Evolutionary conservation across 2,329 filamentous ascomycete genomes (phyloP).

Genomic region (Acrocalymma vagum): DNA sequence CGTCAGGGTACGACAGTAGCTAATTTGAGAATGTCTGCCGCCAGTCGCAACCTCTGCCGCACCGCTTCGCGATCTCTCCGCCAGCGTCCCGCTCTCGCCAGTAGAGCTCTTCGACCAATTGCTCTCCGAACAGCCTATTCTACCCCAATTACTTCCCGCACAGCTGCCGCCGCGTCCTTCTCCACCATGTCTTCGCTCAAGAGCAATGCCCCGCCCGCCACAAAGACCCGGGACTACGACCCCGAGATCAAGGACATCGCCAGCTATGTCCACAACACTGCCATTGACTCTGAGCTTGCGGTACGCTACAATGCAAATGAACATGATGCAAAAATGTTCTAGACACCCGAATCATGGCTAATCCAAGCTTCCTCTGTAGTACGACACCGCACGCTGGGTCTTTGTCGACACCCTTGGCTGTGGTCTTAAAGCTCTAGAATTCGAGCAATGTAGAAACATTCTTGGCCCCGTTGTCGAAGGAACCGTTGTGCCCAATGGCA

Average conservation of each 20-base stretch:
- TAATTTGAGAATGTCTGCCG: conserved; percentile 51
- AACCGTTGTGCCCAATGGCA: conserved; percentile 89
- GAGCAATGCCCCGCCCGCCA: conserved; percentile 39
- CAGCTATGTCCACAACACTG: conserved; percentile 90
- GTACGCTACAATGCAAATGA: conserved; percentile 70
- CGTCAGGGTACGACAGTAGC: conserved; percentile 41
- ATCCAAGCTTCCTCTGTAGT: conserved; percentile 61
- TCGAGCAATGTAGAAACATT: conserved; percentile 95
- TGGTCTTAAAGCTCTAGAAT: conserved; percentile 92
- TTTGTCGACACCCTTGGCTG: conserved; percentile 97
- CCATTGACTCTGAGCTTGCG: conserved; percentile 89
- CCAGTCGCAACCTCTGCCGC: conserved; percentile 52
- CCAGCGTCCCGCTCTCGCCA: conserved; percentile 40
- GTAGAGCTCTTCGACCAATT: conserved; percentile 48
- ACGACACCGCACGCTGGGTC: conserved; percentile 95
- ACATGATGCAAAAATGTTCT: too few species aligned
- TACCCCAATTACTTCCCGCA: conserved; percentile 29
- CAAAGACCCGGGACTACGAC: conserved; percentile 71
- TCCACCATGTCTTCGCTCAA: conserved; percentile 49
- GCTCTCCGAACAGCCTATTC: conserved; percentile 35
- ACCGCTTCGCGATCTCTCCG: conserved; percentile 48
- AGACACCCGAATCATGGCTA: conserved; percentile 16
- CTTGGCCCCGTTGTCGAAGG: conserved; percentile 91
- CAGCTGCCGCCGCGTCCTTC: conserved; percentile 38
- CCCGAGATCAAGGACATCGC: conserved; percentile 96